Evolutionary conservation across 2,329 filamentous ascomycete species (phyloP).

Genomic region (Cercospora sp.): DNA sequence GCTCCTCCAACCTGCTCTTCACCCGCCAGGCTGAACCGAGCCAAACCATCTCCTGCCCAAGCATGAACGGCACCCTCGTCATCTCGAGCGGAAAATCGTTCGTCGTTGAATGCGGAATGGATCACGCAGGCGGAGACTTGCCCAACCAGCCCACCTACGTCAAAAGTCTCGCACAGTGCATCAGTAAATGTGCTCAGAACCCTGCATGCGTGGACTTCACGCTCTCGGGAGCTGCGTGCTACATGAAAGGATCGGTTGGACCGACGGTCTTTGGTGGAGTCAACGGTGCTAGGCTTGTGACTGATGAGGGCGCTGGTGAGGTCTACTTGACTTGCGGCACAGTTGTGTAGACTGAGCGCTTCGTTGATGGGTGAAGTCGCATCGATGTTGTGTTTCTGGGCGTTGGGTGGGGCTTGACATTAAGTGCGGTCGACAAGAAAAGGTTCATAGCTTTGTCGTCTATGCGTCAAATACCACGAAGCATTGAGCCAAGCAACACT

Average conservation of each 20-base stretch:
- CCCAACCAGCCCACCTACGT: conserved; percentile 20
- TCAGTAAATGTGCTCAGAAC: conserved; percentile 31
- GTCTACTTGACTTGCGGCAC: conserved; percentile 13
- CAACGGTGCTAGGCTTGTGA: conserved; percentile 32
- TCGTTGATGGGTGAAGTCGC: neutral
- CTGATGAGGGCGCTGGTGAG: neutral
- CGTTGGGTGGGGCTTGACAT: neutral
- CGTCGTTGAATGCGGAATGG: conserved; percentile 32
- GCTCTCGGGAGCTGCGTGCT: conserved; percentile 34
- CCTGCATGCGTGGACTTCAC: conserved; percentile 35
- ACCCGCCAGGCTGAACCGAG: neutral
- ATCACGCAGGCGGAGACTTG: conserved; percentile 35
- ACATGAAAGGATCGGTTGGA: conserved; percentile 35
- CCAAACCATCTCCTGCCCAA: conserved; percentile 8
- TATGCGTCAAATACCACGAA: neutral
- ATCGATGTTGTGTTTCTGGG: neutral
- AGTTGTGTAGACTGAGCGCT: neutral
- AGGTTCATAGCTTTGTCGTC: neutral
- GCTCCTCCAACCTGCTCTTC: neutral
- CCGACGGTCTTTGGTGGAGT: conserved; percentile 22
- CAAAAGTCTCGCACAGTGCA: conserved; percentile 29
- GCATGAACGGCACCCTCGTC: conserved; percentile 11
- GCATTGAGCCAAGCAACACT: neutral
- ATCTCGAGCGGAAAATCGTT: conserved; percentile 24
- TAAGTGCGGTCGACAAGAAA: too few species aligned